Base-by-base conservation (phyloP, 805 yeast genomes). In the Candida pseudoglaebosa region DNA sequence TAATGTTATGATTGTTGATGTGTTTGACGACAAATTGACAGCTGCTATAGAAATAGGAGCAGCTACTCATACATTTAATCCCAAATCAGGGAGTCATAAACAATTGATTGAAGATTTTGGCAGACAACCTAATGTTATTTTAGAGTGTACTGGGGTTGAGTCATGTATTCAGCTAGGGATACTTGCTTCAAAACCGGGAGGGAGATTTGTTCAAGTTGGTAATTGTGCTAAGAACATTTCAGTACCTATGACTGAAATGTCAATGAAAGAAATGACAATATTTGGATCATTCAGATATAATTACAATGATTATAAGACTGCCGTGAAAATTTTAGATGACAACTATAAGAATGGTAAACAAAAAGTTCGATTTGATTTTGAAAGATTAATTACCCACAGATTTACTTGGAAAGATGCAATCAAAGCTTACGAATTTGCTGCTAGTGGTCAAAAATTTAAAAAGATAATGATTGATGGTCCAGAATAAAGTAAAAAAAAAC, bases 31-130 rank as follows among this genome's bases (percentile, higher is more conserved):
- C 8, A 40, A 57, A 30, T 43, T 56, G 32, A 49, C 44, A 14
- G 51, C 54, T 39, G 58, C 58, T 4, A 46, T 47, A 34, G 32
- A 28, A 8, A 46, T 45, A 33, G 47, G 41, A 9, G 47, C 26
- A 31, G 34, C 34, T 6, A 31, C 34, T n/a, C 34, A 31, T 20
- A 13, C 7, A 18, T 31, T 31, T 20, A 31, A 31, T 13, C 19
- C 45, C 28, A 26, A 16, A 21, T 21, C 28, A 10, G 22, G 38
- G 29, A 37, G 30, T 21, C 20, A 29, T 15, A 21, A 34, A 9
- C 40, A 42, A 4, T 43, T 49, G 19, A 58, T 53, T 39, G 45
- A 57, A 37, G 41, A 52, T 19, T 61, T 61, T 36, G 61, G 58
- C 4, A 44, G 56, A 7, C 37, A 47, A 45, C 52, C 50, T 24